phyloP scores from a whole-genome alignment of 1,139 yeast species.

The Candida glucosophila region DNA sequence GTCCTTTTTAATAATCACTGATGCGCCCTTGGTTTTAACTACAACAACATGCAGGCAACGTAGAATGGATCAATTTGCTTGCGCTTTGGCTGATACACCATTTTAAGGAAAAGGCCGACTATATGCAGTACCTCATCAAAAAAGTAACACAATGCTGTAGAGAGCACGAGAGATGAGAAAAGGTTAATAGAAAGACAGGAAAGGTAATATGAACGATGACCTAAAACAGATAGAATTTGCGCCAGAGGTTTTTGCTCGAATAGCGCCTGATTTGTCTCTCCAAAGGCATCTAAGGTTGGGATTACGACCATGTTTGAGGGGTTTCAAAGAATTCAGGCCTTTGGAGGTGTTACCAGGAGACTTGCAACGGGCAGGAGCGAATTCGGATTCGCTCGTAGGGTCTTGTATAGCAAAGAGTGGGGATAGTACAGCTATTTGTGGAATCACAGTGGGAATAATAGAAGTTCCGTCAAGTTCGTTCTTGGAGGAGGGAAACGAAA shows the following conservation, averaged over 20 bases:
- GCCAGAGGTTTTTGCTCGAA: conserved; percentile 73
- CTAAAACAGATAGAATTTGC: conserved; percentile 50
- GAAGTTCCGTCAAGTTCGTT: conserved; percentile 34
- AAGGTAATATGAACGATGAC: conserved; percentile 7
- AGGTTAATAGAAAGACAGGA: too few species aligned
- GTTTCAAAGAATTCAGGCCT: conserved; percentile 64
- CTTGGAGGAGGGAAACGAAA: conserved; percentile 4
- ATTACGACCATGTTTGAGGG: conserved; percentile 64
- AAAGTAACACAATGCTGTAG: too few species aligned
- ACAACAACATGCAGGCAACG: too few species aligned
- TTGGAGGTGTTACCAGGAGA: conserved; percentile 26
- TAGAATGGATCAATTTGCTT: too few species aligned
- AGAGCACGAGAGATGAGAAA: too few species aligned
- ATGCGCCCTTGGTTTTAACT: too few species aligned
- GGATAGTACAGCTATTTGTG: conserved; percentile 66
- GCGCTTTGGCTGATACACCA: too few species aligned
- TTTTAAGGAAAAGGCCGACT: too few species aligned
- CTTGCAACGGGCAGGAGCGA: conserved; percentile 16
- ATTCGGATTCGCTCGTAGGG: conserved; percentile 41
- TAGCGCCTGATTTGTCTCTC: conserved; percentile 79
- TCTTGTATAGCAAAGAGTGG: conserved; percentile 70
- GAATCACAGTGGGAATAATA: conserved; percentile 62
- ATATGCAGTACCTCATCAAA: too few species aligned
- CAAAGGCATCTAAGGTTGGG: conserved; percentile 71
- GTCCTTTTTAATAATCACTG: too few species aligned